Percentiles rank a stretch among this genome's conserved stretches.
phyloP scores from a whole-genome alignment of 2,329 filamentous ascomycete genomes.

The Pseudocercospora vitis region DNA sequence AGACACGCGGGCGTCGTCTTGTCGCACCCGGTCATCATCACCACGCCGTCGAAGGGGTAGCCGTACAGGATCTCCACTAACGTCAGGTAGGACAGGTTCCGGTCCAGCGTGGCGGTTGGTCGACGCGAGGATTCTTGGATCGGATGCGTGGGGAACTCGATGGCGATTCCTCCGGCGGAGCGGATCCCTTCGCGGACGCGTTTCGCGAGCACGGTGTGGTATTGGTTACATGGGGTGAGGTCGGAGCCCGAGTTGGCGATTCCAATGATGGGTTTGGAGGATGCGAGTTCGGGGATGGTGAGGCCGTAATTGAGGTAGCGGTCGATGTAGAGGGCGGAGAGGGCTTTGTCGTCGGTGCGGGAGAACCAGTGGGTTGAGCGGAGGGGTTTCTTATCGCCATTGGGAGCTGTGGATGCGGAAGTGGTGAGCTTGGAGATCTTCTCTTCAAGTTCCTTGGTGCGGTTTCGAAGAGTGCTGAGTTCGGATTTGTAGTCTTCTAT shows the following conservation, averaged over 20 bases:
- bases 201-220: constrained; percentile 33
- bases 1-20: constrained; percentile 37
- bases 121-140: constrained; percentile 34
- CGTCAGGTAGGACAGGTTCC: constrained; percentile 33
- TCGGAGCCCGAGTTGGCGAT: constrained; percentile 36
- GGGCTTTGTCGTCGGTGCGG: constrained; percentile 32
- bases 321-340: constrained; percentile 36
- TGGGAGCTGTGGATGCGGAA: too few relatives aligned
- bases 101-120: constrained; percentile 35
- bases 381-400: constrained; percentile 13
- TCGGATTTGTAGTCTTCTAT: constrained; percentile 38
- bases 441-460: constrained; percentile 33
- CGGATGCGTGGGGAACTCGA: constrained; percentile 37
- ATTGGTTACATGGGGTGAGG: constrained; percentile 35
- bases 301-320: constrained; percentile 36
- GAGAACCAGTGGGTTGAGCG: constrained; percentile 35
- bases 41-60: constrained; percentile 37
- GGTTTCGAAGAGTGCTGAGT: constrained; percentile 30
- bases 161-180: constrained; percentile 33
- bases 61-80: constrained; percentile 36
- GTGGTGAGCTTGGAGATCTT: constrained; percentile 28
- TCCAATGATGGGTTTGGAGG: constrained; percentile 34
- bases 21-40: constrained; percentile 35
- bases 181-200: constrained; percentile 35
- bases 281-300: constrained; percentile 33